Conservation (phyloP, 78 protist species). For the Dictyostelium citrinum region DNA sequence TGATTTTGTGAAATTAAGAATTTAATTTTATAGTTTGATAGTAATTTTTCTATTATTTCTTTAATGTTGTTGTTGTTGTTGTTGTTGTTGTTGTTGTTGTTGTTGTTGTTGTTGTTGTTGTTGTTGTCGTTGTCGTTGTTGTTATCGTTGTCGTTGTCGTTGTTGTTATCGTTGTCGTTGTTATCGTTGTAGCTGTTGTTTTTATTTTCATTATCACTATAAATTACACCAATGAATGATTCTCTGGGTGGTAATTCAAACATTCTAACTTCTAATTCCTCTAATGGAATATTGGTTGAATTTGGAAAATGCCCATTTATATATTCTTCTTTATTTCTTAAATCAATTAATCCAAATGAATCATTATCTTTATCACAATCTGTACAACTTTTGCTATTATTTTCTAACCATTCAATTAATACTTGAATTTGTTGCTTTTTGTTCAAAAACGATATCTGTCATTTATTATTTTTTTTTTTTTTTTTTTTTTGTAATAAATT, state of each 20-base stretch:
- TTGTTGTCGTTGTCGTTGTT: no score
- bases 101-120: no score
- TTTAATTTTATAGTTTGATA: not conserved
- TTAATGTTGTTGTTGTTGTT: no score
- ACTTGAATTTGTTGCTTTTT: not conserved
- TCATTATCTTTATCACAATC: not conserved
- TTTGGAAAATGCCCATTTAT: not conserved
- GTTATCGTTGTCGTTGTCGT: no score
- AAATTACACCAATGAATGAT: not conserved
- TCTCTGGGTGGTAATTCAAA: slow-evolving; percentile 72
- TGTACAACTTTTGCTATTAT: not conserved
- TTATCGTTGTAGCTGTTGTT: not conserved
- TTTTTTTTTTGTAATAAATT: no score
- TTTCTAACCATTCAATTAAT: not conserved
- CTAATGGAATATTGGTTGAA: slow-evolving; percentile 33
- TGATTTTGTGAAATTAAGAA: not conserved
- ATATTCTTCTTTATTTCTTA: not conserved
- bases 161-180: no score
- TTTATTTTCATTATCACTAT: not conserved
- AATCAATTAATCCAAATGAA: not conserved
- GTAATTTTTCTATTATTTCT: not conserved
- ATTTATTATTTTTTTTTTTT: not conserved
- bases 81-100: no score
- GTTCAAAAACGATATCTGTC: not conserved
- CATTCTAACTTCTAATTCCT: slow-evolving; percentile 17